These are phyloP conservation scores for Tuber umbilicatum DNA, from an alignment of 495 filamentous ascomycete genomes.

Conservation along the genomic window DNA sequence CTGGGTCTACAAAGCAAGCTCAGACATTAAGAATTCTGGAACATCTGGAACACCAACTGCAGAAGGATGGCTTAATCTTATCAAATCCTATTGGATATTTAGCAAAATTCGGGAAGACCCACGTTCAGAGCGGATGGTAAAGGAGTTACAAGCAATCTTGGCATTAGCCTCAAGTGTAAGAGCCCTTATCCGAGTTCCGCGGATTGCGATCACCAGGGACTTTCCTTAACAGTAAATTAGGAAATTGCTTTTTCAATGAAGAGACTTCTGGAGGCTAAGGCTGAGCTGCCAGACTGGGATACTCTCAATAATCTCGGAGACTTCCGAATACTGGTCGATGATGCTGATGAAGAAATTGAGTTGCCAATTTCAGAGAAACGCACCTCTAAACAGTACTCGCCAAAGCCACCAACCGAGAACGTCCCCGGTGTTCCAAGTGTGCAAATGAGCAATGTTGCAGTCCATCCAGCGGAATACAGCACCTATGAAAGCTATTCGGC, in stretches of 20 bases:
- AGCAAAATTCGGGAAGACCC: slow-evolving; percentile 18
- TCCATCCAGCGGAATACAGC: slow-evolving; percentile 21
- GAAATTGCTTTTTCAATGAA: slow-evolving; percentile 30
- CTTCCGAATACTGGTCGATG: slow-evolving; percentile 23
- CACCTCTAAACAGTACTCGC: slow-evolving; percentile 1
- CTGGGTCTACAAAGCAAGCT: slow-evolving; percentile 18
- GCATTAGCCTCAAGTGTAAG: slow-evolving; percentile 23
- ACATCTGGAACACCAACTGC: slow-evolving; percentile 15
- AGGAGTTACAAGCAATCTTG: slow-evolving; percentile 22
- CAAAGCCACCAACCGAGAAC: not conserved
- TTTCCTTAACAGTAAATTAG: slow-evolving; percentile 19
- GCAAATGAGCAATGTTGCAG: slow-evolving; percentile 18
- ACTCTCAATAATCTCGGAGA: slow-evolving; percentile 13
- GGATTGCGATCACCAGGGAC: not conserved
- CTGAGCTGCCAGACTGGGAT: slow-evolving; percentile 15
- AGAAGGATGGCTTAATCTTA: slow-evolving; percentile 18
- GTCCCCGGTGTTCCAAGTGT: not conserved
- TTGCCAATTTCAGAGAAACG: not conserved
- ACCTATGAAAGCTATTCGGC: slow-evolving; percentile 17
- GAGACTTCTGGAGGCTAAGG: slow-evolving; percentile 18
- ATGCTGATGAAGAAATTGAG: slow-evolving; percentile 9
- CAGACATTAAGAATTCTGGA: slow-evolving; percentile 17
- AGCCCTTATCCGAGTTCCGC: slow-evolving; percentile 2
- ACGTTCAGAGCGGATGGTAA: slow-evolving; percentile 9
- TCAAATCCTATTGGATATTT: slow-evolving; percentile 30